Percentiles rank a stretch among this genome's conserved stretches.
These are phyloP conservation scores for Yamadazyma diospyri DNA, from an alignment of 1,139 yeast species.

Conservation along the genomic window DNA sequence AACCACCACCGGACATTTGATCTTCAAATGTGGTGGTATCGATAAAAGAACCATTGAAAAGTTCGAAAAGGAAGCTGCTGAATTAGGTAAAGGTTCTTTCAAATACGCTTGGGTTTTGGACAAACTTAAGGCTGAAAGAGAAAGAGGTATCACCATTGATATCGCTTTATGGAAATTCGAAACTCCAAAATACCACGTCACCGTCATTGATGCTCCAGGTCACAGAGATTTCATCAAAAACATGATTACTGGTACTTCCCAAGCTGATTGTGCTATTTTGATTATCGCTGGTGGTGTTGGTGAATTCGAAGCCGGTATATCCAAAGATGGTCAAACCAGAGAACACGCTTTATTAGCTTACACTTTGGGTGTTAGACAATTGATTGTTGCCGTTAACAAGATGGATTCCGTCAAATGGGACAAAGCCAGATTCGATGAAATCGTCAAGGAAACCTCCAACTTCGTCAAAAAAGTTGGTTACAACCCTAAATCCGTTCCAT, in stretches of 20 bases:
- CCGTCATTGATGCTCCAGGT: conserved; percentile 90
- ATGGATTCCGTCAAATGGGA: conserved; percentile 91
- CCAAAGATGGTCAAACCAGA: conserved; percentile 92
- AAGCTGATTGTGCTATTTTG: conserved; percentile 94
- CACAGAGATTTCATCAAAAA: conserved; percentile 98
- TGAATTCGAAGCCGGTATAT: conserved; percentile 95
- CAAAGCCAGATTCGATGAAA: conserved; percentile 54
- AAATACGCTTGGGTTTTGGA: conserved; percentile 92
- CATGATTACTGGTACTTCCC: conserved; percentile 99
- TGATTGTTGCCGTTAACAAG: conserved; percentile 79
- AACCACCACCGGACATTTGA: conserved; percentile 89
- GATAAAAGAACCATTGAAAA: conserved; percentile 70
- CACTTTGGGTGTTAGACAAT: conserved; percentile 88
- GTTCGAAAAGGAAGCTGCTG: conserved; percentile 98
- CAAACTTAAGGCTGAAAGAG: conserved; percentile 95
- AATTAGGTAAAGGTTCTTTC: conserved; percentile 97
- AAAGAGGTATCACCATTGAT: conserved; percentile 96
- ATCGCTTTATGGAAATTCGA: conserved; percentile 95
- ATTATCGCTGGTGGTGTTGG: conserved; percentile 91
- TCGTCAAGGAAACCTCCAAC: not conserved
- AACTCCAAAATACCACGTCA: conserved; percentile 90
- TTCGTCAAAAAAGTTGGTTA: not conserved
- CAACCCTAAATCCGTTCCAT: not conserved
- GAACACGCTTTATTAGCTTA: conserved; percentile 89
- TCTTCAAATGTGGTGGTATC: conserved; percentile 1